phyloP scores from a whole-genome alignment of 179 eudicot species.

The Vitellaria paradoxa region DNA sequence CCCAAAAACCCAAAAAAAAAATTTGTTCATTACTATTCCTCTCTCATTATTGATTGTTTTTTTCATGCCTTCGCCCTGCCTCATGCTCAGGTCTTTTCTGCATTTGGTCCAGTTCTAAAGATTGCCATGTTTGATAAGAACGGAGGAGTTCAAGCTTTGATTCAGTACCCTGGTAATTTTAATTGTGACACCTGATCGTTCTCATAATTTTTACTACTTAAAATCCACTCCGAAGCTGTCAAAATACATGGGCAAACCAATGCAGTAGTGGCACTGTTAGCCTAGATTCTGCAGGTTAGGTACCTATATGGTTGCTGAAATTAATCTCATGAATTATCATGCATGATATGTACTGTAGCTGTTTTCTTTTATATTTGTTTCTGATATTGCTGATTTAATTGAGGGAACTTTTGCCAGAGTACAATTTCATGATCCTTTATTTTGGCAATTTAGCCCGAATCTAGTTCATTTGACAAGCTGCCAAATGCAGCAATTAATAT shows the following conservation, averaged over 20 bases:
- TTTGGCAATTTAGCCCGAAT: not conserved
- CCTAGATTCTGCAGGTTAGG: not conserved
- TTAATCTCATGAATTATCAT: not conserved
- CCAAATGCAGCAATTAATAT: not conserved
- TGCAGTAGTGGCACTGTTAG: not conserved
- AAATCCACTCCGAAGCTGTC: not conserved
- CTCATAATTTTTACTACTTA: not conserved
- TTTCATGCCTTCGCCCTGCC: not conserved
- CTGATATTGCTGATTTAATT: not conserved
- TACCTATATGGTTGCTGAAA: not conserved
- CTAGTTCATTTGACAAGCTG: not conserved
- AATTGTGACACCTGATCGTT: not conserved
- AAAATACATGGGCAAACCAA: slow-evolving; percentile 13
- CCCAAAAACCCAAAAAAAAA: no score
- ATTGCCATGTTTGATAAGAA: slow-evolving; percentile 99
- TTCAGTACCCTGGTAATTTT: slow-evolving; percentile 82
- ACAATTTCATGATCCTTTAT: not conserved
- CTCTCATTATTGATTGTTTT: not conserved
- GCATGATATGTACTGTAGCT: not conserved
- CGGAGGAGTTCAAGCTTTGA: slow-evolving; percentile 93
- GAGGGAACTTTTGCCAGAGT: not conserved
- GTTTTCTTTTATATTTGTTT: not conserved
- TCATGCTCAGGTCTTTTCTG: slow-evolving; percentile 71
- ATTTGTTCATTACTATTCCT: not conserved
- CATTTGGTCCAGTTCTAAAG: slow-evolving; percentile 93